phyloP scores from a whole-genome alignment of 768 basidiomycete species.

The Boletus reticuloceps region DNA sequence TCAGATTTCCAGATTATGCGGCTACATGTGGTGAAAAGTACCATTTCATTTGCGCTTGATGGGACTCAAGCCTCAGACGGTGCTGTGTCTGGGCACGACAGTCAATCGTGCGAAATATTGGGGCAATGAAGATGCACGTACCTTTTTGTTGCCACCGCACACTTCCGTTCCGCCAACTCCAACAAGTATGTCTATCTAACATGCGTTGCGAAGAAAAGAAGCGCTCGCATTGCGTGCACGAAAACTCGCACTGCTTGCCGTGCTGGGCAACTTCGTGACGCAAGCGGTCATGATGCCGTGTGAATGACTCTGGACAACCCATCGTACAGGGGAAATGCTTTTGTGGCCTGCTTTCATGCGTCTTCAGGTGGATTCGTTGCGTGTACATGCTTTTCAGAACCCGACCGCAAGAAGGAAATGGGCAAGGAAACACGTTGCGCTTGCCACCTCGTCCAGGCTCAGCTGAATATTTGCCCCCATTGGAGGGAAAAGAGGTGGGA shows the following conservation, averaged over 20 bases:
- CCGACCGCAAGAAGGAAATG: background rate
- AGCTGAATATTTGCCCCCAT: background rate
- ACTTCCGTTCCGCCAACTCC: background rate
- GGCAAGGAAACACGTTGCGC: background rate
- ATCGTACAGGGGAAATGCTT: background rate
- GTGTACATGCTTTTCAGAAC: background rate
- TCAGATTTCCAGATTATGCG: too few relatives aligned
- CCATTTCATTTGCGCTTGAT: too few relatives aligned
- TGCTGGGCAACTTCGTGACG: background rate
- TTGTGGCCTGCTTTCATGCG: background rate
- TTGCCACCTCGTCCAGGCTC: background rate
- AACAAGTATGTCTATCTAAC: background rate
- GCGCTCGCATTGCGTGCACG: background rate
- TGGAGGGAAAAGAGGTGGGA: background rate
- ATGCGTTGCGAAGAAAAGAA: background rate
- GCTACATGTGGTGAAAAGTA: too few relatives aligned
- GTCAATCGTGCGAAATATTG: too few relatives aligned
- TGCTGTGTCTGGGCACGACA: too few relatives aligned
- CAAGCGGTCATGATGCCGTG: background rate
- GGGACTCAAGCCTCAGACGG: too few relatives aligned
- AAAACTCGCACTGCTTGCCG: background rate
- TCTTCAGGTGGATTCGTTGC: background rate
- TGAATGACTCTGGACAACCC: background rate
- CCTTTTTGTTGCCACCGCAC: background rate
- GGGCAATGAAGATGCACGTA: background rate